phyloP scores from a whole-genome alignment of 2,329 filamentous ascomycete genomes.

The Emmonsiellopsis sp. region DNA sequence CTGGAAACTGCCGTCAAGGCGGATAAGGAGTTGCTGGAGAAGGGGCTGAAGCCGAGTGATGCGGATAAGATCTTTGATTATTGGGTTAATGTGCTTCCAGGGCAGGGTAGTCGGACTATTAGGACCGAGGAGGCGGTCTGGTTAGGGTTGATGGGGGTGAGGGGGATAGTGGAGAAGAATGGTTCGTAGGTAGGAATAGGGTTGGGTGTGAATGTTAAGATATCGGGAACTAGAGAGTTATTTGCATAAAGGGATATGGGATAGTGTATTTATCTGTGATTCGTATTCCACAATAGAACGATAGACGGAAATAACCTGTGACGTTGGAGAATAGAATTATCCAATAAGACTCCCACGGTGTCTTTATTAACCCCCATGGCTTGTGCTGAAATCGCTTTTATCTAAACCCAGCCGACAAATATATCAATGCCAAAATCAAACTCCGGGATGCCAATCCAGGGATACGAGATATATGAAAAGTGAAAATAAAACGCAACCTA shows the following conservation, averaged over 20 bases:
- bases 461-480: too few relatives aligned
- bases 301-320: too few relatives aligned
- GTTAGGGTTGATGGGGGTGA: slow-evolving; percentile 62
- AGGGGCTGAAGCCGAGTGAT: slow-evolving; percentile 54
- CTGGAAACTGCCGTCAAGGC: slow-evolving; percentile 64
- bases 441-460: too few relatives aligned
- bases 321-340: too few relatives aligned
- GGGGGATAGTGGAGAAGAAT: slow-evolving; percentile 39
- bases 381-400: too few relatives aligned
- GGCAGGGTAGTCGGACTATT: slow-evolving; percentile 73
- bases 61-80: slow-evolving; percentile 68
- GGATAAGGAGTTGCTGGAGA: slow-evolving; percentile 48
- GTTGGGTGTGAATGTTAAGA: neutral
- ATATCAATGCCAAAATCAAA: too few relatives aligned
- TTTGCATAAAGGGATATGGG: too few relatives aligned
- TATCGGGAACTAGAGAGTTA: neutral
- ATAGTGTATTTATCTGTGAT: neutral
- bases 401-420: too few relatives aligned
- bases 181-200: slow-evolving; percentile 1
- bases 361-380: too few relatives aligned
- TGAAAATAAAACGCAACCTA: too few relatives aligned
- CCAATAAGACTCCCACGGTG: too few relatives aligned
- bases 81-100: slow-evolving; percentile 73
- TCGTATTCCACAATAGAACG: too few relatives aligned
- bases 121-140: slow-evolving; percentile 76